A percentile compares a stretch with the other conserved stretches of the same genome.
These are phyloP conservation scores for Thermochaetoides dissita DNA, from an alignment of 2,329 filamentous ascomycete species.

Conservation along the genomic window DNA sequence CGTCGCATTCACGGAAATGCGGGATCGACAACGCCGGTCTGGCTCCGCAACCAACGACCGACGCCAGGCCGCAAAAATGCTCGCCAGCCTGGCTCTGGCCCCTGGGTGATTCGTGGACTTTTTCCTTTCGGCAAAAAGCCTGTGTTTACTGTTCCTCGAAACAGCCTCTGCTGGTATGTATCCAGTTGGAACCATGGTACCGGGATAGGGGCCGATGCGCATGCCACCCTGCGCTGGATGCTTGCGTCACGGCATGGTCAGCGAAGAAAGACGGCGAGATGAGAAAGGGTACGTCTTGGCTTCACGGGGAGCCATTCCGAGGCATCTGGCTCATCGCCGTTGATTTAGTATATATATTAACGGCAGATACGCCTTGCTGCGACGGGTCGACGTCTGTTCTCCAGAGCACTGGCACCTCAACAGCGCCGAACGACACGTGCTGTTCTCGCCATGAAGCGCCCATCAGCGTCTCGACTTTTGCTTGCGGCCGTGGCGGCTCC, in stretches of 20 bases:
- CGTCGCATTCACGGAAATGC: constrained; percentile 12
- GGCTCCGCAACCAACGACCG: constrained; percentile 3
- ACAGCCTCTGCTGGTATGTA: not conserved
- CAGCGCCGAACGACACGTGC: not conserved
- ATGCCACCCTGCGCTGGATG: constrained; percentile 1
- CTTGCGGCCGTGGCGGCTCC: constrained; percentile 15
- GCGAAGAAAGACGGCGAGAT: constrained; percentile 10
- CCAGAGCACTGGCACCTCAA: constrained; percentile 4
- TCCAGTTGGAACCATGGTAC: constrained; percentile 9
- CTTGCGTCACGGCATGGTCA: not conserved
- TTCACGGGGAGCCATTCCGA: not conserved
- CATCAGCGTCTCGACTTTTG: constrained; percentile 13
- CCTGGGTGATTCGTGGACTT: constrained; percentile 11
- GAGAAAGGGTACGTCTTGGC: constrained; percentile 1
- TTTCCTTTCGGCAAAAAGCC: not conserved
- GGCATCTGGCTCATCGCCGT: not conserved
- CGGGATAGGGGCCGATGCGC: constrained; percentile 6
- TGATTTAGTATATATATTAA: constrained; percentile 10
- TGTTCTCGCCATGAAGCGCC: constrained; percentile 11
- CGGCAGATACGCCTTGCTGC: constrained; percentile 2
- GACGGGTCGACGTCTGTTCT: not conserved
- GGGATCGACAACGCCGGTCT: constrained; percentile 6
- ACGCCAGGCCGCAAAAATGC: too few relatives aligned
- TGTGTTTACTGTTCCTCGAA: too few relatives aligned
- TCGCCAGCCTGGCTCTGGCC: not conserved